Conservation (phyloP, 305 asterid genomes). For the Fraxinus floribunda region DNA sequence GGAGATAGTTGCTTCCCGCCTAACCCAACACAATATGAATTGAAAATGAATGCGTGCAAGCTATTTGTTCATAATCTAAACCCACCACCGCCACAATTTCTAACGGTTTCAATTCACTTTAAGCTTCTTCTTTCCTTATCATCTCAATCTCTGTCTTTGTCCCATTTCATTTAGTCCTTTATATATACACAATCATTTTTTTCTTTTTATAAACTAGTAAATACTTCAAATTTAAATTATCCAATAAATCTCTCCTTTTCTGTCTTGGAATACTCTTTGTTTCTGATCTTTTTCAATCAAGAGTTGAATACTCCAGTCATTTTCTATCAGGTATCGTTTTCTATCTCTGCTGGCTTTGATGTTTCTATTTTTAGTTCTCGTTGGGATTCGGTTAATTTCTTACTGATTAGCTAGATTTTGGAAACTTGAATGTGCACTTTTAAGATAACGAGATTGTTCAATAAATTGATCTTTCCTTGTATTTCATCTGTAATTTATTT, state of each 20-base stretch:
- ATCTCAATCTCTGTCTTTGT: slow-evolving; percentile 1
- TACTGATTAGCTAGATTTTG: not conserved
- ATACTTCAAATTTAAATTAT: not conserved
- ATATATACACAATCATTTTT: not conserved
- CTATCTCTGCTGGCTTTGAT: slow-evolving; percentile 9
- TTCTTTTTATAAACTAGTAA: not conserved
- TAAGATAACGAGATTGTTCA: not conserved
- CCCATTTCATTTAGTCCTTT: not conserved
- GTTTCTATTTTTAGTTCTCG: slow-evolving; percentile 10
- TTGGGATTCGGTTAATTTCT: slow-evolving; percentile 17
- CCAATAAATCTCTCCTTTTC: not conserved
- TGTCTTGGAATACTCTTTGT: not conserved
- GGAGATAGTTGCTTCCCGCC: slow-evolving; percentile 73
- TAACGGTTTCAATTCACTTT: slow-evolving; percentile 51
- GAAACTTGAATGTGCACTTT: not conserved
- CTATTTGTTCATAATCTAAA: slow-evolving; percentile 34
- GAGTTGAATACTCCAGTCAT: not conserved
- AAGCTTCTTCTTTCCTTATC: slow-evolving; percentile 54
- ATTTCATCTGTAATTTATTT: not conserved
- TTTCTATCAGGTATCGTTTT: slow-evolving; percentile 21
- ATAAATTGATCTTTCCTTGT: not conserved
- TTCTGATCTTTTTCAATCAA: not conserved
- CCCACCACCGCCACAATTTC: slow-evolving; percentile 24
- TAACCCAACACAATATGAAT: slow-evolving; percentile 41
- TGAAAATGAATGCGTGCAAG: slow-evolving; percentile 82